Conservation (phyloP, 305 asterid species). For the Solanum hybrid region DNA sequence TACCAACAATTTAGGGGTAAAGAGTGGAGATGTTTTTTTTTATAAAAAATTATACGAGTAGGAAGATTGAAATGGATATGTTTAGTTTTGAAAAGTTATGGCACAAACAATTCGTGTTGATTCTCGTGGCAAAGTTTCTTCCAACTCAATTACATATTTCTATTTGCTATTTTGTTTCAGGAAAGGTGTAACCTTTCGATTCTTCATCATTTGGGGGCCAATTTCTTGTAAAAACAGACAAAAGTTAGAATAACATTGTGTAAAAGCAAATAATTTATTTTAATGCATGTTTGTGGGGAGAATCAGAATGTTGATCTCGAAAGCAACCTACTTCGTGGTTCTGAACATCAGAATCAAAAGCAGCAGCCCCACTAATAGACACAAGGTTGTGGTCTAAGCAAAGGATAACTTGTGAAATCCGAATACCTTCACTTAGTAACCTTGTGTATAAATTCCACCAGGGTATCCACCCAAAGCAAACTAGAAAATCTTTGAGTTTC, state of each 20-base stretch:
- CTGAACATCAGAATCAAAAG: background rate
- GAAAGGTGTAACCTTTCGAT: background rate
- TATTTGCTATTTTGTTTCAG: background rate
- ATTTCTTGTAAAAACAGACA: background rate
- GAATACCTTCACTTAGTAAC: constrained; percentile 24
- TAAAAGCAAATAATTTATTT: background rate
- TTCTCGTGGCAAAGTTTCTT: background rate
- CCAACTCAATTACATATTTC: background rate
- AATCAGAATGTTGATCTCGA: constrained; percentile 2
- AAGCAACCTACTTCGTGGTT: constrained; percentile 7
- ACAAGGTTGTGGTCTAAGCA: background rate
- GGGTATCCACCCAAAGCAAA: background rate
- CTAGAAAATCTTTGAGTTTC: background rate
- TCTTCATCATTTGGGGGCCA: background rate
- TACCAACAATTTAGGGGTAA: background rate
- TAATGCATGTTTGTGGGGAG: background rate
- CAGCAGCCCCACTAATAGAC: background rate
- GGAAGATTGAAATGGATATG: background rate
- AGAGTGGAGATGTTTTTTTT: background rate
- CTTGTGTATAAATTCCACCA: background rate
- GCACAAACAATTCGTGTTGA: background rate
- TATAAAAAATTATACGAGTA: background rate
- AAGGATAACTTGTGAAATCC: constrained; percentile 12
- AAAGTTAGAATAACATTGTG: background rate
- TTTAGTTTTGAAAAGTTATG: background rate